Base-by-base conservation (phyloP, 192 early-diverging fungal genomes). In the Coemansia sp. region DNA sequence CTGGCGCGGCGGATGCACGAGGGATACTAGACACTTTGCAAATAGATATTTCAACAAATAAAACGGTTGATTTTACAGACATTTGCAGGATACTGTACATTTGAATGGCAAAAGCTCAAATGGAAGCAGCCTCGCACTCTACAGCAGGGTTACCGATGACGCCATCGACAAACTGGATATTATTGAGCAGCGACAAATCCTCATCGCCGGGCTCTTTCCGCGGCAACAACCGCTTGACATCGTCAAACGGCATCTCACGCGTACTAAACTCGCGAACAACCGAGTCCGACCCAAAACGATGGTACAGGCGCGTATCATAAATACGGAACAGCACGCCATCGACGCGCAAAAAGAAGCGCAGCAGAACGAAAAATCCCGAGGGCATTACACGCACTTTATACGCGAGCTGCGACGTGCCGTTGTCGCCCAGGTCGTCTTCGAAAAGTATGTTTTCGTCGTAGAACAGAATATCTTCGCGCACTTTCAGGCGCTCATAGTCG, bases 391-490 rank as follows among this genome's bases (percentile, higher is more conserved):
- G 84, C 88, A 96, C 77, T 66, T 91, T 89, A 41, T 88, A 89
- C 1, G 83, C 86, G 27, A 95, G 72, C 55, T 92, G 82, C 12
- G 93, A 90, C 0, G 88, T 87, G 23, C 97, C 97, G 69, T 97
- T 97, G 64, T 99, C 97, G 21, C 89, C 93, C 55, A 99, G 77
- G 72, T 99, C 97, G 68, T 99, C 97, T 69, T 99, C 97, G 68
- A 87, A 99, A 49, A 99, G 80, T 1, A 94, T 87, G 53, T 94
- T 87, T 63, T 99, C 94, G 73, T 96, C 95, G 68, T 93, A 99
- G 68, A 93, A 96, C 47, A 95, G 69, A 35, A 99, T 99, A 0
- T 90, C 90, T 52, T 99, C 96, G 12, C 80, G 87, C 22, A 71
- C 52, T 61, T 80, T 89, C 12, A 99, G 86, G 53, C 84, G 83